phyloP scores from a whole-genome alignment of 805 yeast species.

The Candida incommunis region DNA sequence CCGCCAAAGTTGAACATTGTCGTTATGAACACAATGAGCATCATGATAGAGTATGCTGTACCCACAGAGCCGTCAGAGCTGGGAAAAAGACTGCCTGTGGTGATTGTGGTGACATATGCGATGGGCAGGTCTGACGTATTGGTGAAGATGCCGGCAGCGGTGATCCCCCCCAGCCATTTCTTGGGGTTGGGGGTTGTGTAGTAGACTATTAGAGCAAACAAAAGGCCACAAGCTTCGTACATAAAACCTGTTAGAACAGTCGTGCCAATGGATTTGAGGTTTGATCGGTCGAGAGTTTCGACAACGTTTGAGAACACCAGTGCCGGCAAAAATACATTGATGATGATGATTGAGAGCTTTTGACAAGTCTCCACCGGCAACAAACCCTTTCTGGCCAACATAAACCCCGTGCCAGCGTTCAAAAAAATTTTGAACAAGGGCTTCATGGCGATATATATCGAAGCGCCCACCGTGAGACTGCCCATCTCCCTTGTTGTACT shows the following conservation, averaged over 20 bases:
- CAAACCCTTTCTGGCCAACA: conserved; percentile 47
- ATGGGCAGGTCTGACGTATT: conserved; percentile 76
- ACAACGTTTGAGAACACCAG: conserved; percentile 65
- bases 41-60: conserved; percentile 71
- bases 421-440: conserved; percentile 77
- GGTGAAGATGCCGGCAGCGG: conserved; percentile 62
- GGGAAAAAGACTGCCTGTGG: conserved; percentile 43
- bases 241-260: conserved; percentile 34
- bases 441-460: conserved; percentile 66
- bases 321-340: conserved; percentile 59
- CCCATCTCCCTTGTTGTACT: too few relatives aligned
- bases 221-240: conserved; percentile 32
- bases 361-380: conserved; percentile 53
- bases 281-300: conserved; percentile 46
- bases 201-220: conserved; percentile 27
- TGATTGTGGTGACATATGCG: conserved; percentile 56
- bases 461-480: conserved; percentile 34
- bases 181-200: conserved; percentile 47
- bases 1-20: conserved; percentile 66
- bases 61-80: conserved; percentile 54
- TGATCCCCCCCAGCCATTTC: conserved; percentile 62
- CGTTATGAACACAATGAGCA: conserved; percentile 52
- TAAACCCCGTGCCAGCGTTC: conserved; percentile 52
- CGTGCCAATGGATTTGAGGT: conserved; percentile 59
- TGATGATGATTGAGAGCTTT: conserved; percentile 55